Conservation (phyloP, 331 rosid genomes). For the Malus hybrid region DNA sequence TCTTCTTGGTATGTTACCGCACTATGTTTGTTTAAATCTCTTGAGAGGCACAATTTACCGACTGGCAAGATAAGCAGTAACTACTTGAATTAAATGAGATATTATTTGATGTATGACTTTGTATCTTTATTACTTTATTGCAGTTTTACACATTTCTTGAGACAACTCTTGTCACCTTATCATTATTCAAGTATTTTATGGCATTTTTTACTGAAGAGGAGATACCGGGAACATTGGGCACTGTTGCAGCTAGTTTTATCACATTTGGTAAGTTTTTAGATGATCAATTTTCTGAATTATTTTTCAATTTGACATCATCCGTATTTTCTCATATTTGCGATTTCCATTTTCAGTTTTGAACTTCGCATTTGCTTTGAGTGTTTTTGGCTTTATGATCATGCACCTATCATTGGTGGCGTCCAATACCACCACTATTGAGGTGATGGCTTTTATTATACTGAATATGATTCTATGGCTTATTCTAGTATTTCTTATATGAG, state of each 20-base stretch:
- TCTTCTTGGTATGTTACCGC: constrained; percentile 53
- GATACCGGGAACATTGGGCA: constrained; percentile 43
- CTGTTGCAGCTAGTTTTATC: constrained; percentile 53
- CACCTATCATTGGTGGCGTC: constrained; percentile 48
- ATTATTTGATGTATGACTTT: neutral
- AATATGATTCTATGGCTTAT: neutral
- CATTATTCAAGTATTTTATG: constrained; percentile 53
- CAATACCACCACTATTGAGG: constrained; percentile 76
- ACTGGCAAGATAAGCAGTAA: neutral
- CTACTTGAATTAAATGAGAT: neutral
- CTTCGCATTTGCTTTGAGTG: constrained; percentile 49
- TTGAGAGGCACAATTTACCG: neutral
- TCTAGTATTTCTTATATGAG: neutral
- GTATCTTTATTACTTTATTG: constrained; percentile 11
- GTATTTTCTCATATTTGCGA: constrained; percentile 5
- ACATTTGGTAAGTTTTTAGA: constrained; percentile 52
- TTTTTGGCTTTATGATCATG: constrained; percentile 62
- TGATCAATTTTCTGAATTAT: neutral
- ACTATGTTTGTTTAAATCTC: neutral
- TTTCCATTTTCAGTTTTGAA: constrained; percentile 49
- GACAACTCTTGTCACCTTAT: constrained; percentile 54
- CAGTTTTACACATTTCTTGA: constrained; percentile 78
- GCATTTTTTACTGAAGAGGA: constrained; percentile 57
- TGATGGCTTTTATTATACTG: constrained; percentile 13
- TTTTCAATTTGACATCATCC: neutral